Evolutionary conservation across 768 basidiomycete genomes (phyloP), one percentile per base, ranked within the genome.

Genomic region (Lactarius sp.): DNA sequence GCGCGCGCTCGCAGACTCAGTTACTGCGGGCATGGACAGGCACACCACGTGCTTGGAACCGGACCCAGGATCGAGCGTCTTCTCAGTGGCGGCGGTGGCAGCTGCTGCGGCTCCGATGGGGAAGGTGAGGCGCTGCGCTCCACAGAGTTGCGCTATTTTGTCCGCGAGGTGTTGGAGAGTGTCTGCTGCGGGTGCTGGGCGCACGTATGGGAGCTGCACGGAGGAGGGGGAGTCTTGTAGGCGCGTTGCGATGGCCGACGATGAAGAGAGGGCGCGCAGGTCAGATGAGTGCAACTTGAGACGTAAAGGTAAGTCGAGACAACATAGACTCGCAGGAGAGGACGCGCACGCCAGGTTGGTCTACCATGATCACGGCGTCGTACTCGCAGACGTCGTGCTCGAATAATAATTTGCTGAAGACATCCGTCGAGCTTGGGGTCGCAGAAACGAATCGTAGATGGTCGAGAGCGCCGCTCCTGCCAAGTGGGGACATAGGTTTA

Each of bases 251-350:
- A 91, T 75, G 64, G 75, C 73, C 3, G 83, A 83, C 1, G 79
- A 77, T 9, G 83, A 75, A 6, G 81, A 73, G 22, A 91, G 82
- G 10, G 75, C 73, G 36, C 86, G 85, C 47, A 92, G 76, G 76
- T 92, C 89, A n/a, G 88, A 85, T 31, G 87, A 85, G 69, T 87
- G 90, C 4, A 88, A 76, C 90, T 92, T 14, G 22, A 34, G 10
- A 47, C 31, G 60, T 33, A 31, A 62, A 2, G 50, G 49, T 33
- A 42, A 59, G 20, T 12, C 6, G 22, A n/a, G 22, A 7, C 2
- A 13, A 2, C n/a, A 18, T 4, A 41, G 36, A 31, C 4, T 42
- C 41, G 37, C 22, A n/a, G 36, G 20, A 16, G 20, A 22, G 18
- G 41, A 8, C 6, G 78, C 86, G 64, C 72, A 92, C 90, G 27